Evolutionary conservation across 306 rosid species (phyloP).

Genomic region (Biancaea sappan): DNA sequence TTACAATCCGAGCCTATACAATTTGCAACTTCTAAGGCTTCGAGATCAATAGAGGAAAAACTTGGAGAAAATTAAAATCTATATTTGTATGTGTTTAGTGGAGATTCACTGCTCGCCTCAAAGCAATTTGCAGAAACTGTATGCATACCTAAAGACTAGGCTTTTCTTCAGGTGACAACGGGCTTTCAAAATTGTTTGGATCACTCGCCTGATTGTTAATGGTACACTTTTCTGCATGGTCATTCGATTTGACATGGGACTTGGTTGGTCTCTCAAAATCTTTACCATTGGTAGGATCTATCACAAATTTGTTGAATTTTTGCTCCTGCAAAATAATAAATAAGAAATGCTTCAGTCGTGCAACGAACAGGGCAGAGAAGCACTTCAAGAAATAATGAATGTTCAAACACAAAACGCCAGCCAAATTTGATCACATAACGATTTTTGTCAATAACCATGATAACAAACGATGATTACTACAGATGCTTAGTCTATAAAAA

Average conservation of each 20-base stretch:
- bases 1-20: conserved; percentile 55
- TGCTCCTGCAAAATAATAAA: conserved; percentile 62
- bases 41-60: conserved; percentile 29
- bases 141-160: conserved; percentile 36
- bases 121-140: conserved; percentile 36
- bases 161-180: conserved; percentile 51
- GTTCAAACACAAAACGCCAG: neutral
- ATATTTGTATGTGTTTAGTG: conserved; percentile 22
- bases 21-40: conserved; percentile 16
- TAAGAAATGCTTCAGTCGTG: conserved; percentile 11
- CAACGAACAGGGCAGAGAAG: conserved; percentile 16
- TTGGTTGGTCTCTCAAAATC: conserved; percentile 71
- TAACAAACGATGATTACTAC: neutral
- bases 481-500: neutral
- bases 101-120: conserved; percentile 23
- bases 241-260: conserved; percentile 50
- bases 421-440: conserved; percentile 6
- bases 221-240: conserved; percentile 52
- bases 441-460: neutral
- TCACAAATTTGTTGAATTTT: conserved; percentile 55
- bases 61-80: conserved; percentile 20
- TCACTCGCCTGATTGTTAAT: conserved; percentile 48
- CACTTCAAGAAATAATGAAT: neutral
- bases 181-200: conserved; percentile 50
- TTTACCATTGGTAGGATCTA: conserved; percentile 61